A percentile compares a stretch with the other conserved stretches of the same genome.
phyloP scores from a whole-genome alignment of 768 basidiomycete genomes.

The Lyophyllum semitale region DNA sequence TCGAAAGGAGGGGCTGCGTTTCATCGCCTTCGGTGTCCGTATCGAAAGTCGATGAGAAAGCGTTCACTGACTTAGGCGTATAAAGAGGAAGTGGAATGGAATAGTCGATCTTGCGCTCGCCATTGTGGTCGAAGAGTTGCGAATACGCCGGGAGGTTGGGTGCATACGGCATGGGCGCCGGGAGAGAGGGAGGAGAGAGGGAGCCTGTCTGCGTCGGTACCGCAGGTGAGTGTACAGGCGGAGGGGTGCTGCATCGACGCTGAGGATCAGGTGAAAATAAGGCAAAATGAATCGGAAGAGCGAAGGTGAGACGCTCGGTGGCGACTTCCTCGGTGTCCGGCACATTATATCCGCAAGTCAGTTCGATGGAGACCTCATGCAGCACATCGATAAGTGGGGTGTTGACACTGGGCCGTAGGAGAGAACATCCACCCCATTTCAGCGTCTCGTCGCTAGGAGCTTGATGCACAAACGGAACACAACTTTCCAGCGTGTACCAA shows the following conservation, averaged over 20 bases:
- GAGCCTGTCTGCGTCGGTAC: constrained; percentile 1
- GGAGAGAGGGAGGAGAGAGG: constrained; percentile 13
- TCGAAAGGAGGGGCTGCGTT: constrained; percentile 2
- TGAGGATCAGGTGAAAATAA: constrained; percentile 36
- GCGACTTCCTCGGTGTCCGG: constrained; percentile 35
- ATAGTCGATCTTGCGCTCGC: constrained; percentile 71
- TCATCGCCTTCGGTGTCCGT: not conserved
- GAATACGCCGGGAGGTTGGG: constrained; percentile 70
- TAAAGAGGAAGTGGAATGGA: constrained; percentile 67
- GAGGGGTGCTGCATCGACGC: constrained; percentile 13
- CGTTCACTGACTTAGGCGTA: constrained; percentile 35
- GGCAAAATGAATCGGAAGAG: constrained; percentile 55
- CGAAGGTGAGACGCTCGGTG: constrained; percentile 39
- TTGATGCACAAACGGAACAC: constrained; percentile 46
- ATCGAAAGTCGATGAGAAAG: constrained; percentile 9
- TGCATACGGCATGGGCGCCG: constrained; percentile 21
- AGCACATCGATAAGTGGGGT: constrained; percentile 59
- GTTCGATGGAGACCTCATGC: constrained; percentile 54
- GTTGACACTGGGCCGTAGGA: constrained; percentile 45
- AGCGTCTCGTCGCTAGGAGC: constrained; percentile 23
- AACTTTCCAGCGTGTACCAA: constrained; percentile 63
- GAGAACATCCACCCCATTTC: constrained; percentile 41
- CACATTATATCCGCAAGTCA: constrained; percentile 58
- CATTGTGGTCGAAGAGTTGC: constrained; percentile 74
- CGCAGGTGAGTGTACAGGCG: constrained; percentile 7